Percentiles rank a stretch among this genome's conserved stretches.
Evolutionary conservation across 306 rosid species (phyloP).

Genomic region (Lithocarpus polystachyus): DNA sequence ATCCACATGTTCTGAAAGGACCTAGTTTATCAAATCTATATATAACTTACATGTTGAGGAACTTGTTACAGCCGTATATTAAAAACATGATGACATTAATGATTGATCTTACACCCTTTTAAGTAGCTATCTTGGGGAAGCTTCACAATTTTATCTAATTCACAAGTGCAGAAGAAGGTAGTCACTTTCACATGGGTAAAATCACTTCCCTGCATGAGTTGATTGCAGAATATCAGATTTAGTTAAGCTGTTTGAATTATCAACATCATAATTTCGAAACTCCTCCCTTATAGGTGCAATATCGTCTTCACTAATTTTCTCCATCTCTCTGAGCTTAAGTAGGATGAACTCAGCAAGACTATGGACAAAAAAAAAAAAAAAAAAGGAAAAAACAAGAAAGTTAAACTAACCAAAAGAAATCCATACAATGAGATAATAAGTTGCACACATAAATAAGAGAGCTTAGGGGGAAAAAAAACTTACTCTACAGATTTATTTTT

Average conservation of each 20-base stretch:
- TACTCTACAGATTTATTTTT: slow-evolving; percentile 65
- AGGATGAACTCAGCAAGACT: slow-evolving; percentile 68
- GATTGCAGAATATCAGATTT: slow-evolving; percentile 7
- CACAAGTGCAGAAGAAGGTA: neutral
- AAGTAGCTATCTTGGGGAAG: neutral
- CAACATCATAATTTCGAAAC: slow-evolving; percentile 51
- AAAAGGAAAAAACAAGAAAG: neutral
- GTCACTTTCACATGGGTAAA: neutral
- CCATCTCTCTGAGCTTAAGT: slow-evolving; percentile 75
- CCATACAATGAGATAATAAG: neutral
- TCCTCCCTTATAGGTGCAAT: slow-evolving; percentile 47
- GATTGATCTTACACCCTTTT: neutral
- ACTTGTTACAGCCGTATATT: neutral
- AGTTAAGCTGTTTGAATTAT: slow-evolving; percentile 10
- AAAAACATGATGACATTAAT: neutral
- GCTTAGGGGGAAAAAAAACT: slow-evolving; percentile 21
- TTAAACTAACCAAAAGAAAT: neutral
- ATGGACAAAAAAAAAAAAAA: neutral
- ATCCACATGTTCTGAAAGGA: neutral
- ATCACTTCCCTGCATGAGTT: neutral
- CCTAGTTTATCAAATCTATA: neutral
- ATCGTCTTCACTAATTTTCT: slow-evolving; percentile 63
- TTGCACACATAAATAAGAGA: neutral
- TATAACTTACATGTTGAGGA: neutral
- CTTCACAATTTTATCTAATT: neutral